Base-by-base conservation (phyloP, 2,329 filamentous ascomycete species). In the Emydomyces testavorans region DNA sequence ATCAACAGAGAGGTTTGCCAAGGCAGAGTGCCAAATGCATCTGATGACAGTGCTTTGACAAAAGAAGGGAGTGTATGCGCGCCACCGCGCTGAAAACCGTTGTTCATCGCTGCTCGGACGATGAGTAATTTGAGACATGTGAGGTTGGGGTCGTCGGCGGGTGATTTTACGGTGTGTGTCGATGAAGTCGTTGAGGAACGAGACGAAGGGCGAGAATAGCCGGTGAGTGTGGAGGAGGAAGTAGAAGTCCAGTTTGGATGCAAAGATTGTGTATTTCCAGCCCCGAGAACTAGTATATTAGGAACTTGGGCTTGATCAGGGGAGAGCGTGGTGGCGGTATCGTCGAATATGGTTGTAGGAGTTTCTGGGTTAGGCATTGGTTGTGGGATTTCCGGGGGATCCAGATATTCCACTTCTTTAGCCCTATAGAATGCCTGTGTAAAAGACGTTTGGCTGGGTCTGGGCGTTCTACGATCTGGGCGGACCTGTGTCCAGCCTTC, bases 311-410 rank as follows among this genome's bases (percentile, higher is more conserved):
- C 78, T 54, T 85, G 85, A 48, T 90, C 85, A 0, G 84, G 83
- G 0, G 88, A 93, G 3, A 85, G 79, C 0, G 85, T 88, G 16
- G 45, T 47, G 58, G 92, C 82, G 0, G 83, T 87, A 60, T 96
- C 89, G 63, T 95, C 90, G 57, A 95, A 95, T 56, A 95, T 88
- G 3, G 89, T 96, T 0, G 90, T 90, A 0, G 89, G 89, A 0
- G 89, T 96, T 67, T 96, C 90, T 0, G 89, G 89, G 3, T 71
- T 65, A 55, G 34, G 36, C 31, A 24, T 42, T 26, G 38, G 55
- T 53, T 18, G 60, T 59, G 63, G 58, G 48, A 60, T 58, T 6
- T 56, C 53, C 23, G 56, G 54, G 26, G 57, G 52, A 7, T 56
- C 53, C 16, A 57, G 53, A 26, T 59, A 49, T 6, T 64, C 74